These are phyloP conservation scores for Paecilomyces niveus DNA, from an alignment of 2,329 filamentous ascomycete species.

Conservation along the genomic window DNA sequence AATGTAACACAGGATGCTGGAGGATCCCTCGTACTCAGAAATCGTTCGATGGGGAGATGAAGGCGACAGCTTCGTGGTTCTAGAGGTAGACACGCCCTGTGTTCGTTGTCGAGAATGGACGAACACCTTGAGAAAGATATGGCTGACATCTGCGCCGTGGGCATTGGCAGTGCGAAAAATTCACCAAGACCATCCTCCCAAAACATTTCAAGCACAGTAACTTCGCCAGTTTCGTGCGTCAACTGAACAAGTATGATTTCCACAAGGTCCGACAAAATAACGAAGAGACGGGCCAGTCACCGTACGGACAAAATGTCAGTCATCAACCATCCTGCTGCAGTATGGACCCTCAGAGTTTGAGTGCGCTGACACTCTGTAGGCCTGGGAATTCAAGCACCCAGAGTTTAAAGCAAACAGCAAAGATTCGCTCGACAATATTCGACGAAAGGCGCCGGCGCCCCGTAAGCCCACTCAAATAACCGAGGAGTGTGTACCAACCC, in stretches of 20 bases:
- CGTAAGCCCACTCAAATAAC: slow-evolving; percentile 63
- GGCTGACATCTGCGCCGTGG: not conserved
- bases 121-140: slow-evolving; percentile 4
- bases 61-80: slow-evolving; percentile 91
- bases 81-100: slow-evolving; percentile 61
- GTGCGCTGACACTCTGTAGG: slow-evolving; percentile 40
- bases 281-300: slow-evolving; percentile 74
- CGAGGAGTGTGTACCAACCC: slow-evolving; percentile 70
- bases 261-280: slow-evolving; percentile 94
- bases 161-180: slow-evolving; percentile 76
- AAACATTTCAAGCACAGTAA: slow-evolving; percentile 99
- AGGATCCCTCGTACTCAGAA: slow-evolving; percentile 84
- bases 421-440: slow-evolving; percentile 92
- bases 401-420: slow-evolving; percentile 95
- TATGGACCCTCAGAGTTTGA: not conserved
- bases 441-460: slow-evolving; percentile 86
- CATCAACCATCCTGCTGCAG: not conserved
- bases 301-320: slow-evolving; percentile 70
- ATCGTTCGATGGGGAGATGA: slow-evolving; percentile 95
- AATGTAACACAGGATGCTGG: slow-evolving; percentile 66
- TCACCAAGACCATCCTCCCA: slow-evolving; percentile 91
- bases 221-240: slow-evolving; percentile 92
- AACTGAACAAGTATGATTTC: slow-evolving; percentile 96
- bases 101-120: not conserved
- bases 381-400: slow-evolving; percentile 96